These are phyloP conservation scores for Byssochlamys sp. DNA, from an alignment of 2,329 filamentous ascomycete genomes.

Conservation along the genomic window DNA sequence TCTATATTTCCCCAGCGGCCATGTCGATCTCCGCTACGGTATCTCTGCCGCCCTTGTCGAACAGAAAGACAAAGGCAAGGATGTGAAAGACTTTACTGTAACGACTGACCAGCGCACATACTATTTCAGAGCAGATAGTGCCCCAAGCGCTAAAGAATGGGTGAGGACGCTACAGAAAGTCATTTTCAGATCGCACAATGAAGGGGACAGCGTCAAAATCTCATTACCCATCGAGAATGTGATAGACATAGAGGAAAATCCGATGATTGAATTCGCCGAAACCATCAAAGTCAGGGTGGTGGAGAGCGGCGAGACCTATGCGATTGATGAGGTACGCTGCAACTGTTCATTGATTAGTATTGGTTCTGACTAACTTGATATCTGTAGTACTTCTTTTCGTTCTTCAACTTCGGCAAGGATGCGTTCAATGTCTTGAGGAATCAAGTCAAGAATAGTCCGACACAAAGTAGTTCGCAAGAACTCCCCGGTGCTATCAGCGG, in stretches of 20 bases:
- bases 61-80: constrained; percentile 57
- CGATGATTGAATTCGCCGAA: constrained; percentile 82
- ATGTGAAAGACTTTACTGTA: constrained; percentile 67
- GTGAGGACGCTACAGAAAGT: constrained; percentile 87
- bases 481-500: constrained; percentile 9
- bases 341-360: not conserved
- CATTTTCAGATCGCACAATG: constrained; percentile 90
- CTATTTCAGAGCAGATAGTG: constrained; percentile 80
- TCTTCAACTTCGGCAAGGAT: constrained; percentile 77
- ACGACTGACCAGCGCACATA: constrained; percentile 75
- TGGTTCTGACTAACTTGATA: constrained; percentile 5
- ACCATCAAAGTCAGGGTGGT: constrained; percentile 89
- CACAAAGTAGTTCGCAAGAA: constrained; percentile 31
- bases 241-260: constrained; percentile 83
- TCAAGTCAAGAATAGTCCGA: constrained; percentile 57
- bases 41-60: constrained; percentile 74
- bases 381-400: constrained; percentile 85
- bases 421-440: constrained; percentile 68
- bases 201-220: constrained; percentile 94
- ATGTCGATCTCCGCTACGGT: constrained; percentile 84
- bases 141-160: constrained; percentile 86
- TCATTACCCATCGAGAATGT: constrained; percentile 80
- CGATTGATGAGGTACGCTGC: constrained; percentile 70
- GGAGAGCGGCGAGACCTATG: constrained; percentile 87
- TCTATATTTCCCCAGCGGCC: constrained; percentile 81